Evolutionary conservation across 2,329 filamentous ascomycete genomes (phyloP), one percentile per base, ranked within the genome.

Genomic region (Colletotrichum lentis): DNA sequence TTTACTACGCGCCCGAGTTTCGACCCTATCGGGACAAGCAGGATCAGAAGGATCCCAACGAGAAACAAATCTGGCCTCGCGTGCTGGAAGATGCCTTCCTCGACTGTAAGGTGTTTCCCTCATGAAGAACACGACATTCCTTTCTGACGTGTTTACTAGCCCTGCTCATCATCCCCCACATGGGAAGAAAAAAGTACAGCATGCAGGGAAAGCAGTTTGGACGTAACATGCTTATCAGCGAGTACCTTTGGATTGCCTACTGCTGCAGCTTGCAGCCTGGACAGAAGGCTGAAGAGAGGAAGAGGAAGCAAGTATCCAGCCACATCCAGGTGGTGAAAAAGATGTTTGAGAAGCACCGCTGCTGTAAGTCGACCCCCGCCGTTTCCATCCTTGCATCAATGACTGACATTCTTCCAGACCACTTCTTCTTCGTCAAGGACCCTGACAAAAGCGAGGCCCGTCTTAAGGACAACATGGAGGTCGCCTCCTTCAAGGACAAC

Each of bases 321-420:
- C 89, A 91, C 73, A 91, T 91, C 74, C 89, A 91, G 74, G 89
- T 91, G 16, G 79, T 91, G 63, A 91, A 91, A 79, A 86, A 86
- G 59, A 90, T 90, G 75, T 86, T 91, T 71, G 82, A 84, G 63
- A 84, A 86, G 62, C 81, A 90, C 70, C 84, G 86, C 50, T 88
- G 86, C 75, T 90, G 88, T 90, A 80, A 84, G 88, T 81, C 31
- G 11, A 2, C 35, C 37, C 49, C 16, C 8, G 5, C 31, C 31
- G 5, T 3, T 27, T 7, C 5, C 41, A 4, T 27, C 7, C 16
- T 31, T 12, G 3, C 1, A 8, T 12, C 35, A 44, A 43, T 70
- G 61, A 63, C 69, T 66, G 56, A 62, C 46, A 37, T 16, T 1
- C 1, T 1, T 11, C 18, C 62, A 88, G 85, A 87, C 72, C 86